phyloP scores from a whole-genome alignment of 306 rosid genomes.

The Lablab purpureus region DNA sequence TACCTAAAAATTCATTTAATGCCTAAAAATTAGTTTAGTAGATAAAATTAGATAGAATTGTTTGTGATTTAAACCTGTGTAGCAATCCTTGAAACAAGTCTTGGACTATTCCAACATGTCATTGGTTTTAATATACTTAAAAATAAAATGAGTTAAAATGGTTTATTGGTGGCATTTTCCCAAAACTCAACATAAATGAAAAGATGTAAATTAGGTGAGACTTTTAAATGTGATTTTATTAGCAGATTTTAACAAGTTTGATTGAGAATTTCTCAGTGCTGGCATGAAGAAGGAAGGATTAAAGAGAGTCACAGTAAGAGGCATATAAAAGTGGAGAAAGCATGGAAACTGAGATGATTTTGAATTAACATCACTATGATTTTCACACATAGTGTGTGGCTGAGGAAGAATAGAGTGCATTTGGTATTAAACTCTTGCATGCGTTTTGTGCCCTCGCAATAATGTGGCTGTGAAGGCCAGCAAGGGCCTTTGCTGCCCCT shows the following conservation, averaged over 20 bases:
- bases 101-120: too few relatives aligned
- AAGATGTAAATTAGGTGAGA: neutral
- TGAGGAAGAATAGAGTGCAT: conserved; percentile 34
- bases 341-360: conserved; percentile 49
- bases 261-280: neutral
- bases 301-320: conserved; percentile 36
- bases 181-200: neutral
- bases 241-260: neutral
- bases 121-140: too few relatives aligned
- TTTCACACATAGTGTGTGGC: conserved; percentile 31
- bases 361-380: conserved; percentile 35
- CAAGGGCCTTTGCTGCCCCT: conserved; percentile 59
- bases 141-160: neutral
- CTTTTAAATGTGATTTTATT: neutral
- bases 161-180: neutral
- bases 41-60: too few relatives aligned
- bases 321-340: conserved; percentile 32
- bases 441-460: conserved; percentile 57
- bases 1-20: too few relatives aligned
- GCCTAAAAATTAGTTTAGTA: too few relatives aligned
- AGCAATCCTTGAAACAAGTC: too few relatives aligned
- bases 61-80: too few relatives aligned
- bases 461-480: conserved; percentile 38
- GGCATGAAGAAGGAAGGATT: neutral
- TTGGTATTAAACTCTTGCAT: conserved; percentile 54